Percentiles rank a stretch among this genome's conserved stretches.
Conservation (phyloP, 352 stramenopile genomes). For the Phytopythium helicoides region DNA sequence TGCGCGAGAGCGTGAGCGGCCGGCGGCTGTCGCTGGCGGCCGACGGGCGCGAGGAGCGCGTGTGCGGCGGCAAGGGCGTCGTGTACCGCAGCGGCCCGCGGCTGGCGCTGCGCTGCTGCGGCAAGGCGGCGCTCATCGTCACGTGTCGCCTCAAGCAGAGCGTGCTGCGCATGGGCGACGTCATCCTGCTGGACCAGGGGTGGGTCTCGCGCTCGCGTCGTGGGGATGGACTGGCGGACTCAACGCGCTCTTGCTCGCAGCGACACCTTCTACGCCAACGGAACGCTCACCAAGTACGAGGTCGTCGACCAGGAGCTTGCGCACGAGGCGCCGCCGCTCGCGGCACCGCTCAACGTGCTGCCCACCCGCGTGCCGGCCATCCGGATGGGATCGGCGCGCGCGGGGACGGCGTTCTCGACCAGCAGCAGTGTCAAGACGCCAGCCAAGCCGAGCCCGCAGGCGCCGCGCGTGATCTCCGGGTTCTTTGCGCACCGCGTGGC, state of each 20-base stretch:
- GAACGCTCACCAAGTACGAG: conserved; percentile 83
- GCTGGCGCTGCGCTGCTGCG: conserved; percentile 73
- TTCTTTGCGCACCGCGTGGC: conserved; percentile 21
- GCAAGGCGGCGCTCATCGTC: conserved; percentile 71
- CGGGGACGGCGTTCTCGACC: conserved; percentile 8
- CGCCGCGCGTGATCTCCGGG: conserved; percentile 30
- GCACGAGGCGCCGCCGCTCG: conserved; percentile 14
- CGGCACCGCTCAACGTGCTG: conserved; percentile 29
- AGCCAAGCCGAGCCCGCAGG: not conserved
- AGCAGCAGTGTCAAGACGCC: not conserved
- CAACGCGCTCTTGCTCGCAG: too few species aligned
- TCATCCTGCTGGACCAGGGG: conserved; percentile 56
- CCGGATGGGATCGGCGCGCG: too few species aligned
- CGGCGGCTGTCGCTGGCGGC: conserved; percentile 35
- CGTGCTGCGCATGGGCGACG: conserved; percentile 70
- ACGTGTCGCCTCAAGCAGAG: conserved; percentile 75
- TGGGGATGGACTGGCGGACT: too few species aligned
- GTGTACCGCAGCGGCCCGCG: conserved; percentile 68
- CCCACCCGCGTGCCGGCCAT: conserved; percentile 27
- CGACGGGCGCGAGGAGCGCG: conserved; percentile 50
- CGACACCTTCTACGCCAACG: conserved; percentile 82
- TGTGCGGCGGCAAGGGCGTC: conserved; percentile 66
- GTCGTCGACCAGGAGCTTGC: conserved; percentile 51
- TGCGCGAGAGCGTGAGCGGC: conserved; percentile 78
- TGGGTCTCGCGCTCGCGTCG: too few species aligned